Evolutionary conservation across 805 yeast genomes (phyloP), one percentile per base, ranked within the genome.

Genomic region (Starmerella riodocensis): DNA sequence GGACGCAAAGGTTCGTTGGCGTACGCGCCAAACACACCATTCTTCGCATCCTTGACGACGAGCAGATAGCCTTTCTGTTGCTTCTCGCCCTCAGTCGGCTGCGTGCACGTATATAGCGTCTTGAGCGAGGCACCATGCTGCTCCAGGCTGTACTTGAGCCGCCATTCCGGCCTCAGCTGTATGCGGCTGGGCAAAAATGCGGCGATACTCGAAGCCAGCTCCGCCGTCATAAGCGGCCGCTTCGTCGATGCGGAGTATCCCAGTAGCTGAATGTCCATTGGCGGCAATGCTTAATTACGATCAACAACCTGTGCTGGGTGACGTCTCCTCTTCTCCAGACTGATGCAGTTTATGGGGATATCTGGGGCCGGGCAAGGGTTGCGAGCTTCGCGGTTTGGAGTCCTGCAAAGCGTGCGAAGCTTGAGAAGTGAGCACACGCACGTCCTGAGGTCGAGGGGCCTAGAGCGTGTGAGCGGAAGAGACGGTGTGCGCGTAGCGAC

Each of bases 81-180:
- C 20, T 57, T 58, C 54, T 66, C 66, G 37, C 61, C 48, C 39
- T 53, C 48, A 8, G 56, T 63, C 0, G 79, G 78, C 33, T 62
- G 62, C 40, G 73, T 58, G 33, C 66, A 63, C 13, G 69, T 62
- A 55, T 86, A 88, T 14, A 91, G 59, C 0, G 97, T 85, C 42
- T 71, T 74, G 39, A 88, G 58, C 0, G 94, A 81, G 0, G 93
- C 77, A 0, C 98, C 98, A 56, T 85, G 82, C 57, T 84, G 95
- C 50, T 86, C 96, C 44, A 83, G 60, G n/a, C 91, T 78, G 55
- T 86, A 88, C 2, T 76, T 58, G 36, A 91, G 58, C 5, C 68
- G 59, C 98, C 97, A 91, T 5, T 70, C 69, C 28, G 78, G 76
- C 45, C 73, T 73, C 19, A 88, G 64, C 56, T 84, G 95, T 29